Base-by-base conservation (phyloP, 306 rosid species). In the Lablab purpureus region DNA sequence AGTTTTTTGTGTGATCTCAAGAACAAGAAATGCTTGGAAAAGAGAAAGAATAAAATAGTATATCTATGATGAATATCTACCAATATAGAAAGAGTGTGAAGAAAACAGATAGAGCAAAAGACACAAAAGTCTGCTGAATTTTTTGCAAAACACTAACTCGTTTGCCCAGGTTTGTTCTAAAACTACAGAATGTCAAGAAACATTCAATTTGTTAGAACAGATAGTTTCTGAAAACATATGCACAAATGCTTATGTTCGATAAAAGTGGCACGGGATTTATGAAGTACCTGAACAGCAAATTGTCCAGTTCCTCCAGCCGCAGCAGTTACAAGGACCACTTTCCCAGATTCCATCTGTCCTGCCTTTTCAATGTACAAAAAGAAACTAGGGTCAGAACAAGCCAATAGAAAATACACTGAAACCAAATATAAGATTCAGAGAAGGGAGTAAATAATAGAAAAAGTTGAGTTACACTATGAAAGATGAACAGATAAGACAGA, bases 251-350 rank as follows among this genome's bases (percentile, higher is more conserved):
- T 36, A 75, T 13, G 67, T 18, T 23, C 60, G 58, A 75, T 28
- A 79, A 76, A 86, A 64, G 71, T 59, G 77, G 59, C 64, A 52
- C 6, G 45, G 21, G 52, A 86, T 50, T 82, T 51, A 54, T 45
- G 73, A 36, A 63, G 49, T 66, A 95, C 99, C 98, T 92, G 99
- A 80, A 95, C 99, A 52, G 98, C 99, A 58, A 95, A 95, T 89
- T 95, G 99, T 73, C 99, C 99, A 6, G 99, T 95, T 83, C 99
- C 99, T 79, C 99, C 99, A 17, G 99, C 99, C n/a, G 99, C 99
- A 82, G 99, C 99, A 85, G 99, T 95, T 47, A 95, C 98, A 87
- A 95, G 94, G 76, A 95, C 96, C 49, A 75, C 84, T 40, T 95
- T 88, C 83, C 97, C 93, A 84, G 95, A 91, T 88, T 92, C 97